Evolutionary conservation across 2,329 filamentous ascomycete species (phyloP), one percentile per base, ranked within the genome.

Genomic region (Sporothrix euskadiensis): DNA sequence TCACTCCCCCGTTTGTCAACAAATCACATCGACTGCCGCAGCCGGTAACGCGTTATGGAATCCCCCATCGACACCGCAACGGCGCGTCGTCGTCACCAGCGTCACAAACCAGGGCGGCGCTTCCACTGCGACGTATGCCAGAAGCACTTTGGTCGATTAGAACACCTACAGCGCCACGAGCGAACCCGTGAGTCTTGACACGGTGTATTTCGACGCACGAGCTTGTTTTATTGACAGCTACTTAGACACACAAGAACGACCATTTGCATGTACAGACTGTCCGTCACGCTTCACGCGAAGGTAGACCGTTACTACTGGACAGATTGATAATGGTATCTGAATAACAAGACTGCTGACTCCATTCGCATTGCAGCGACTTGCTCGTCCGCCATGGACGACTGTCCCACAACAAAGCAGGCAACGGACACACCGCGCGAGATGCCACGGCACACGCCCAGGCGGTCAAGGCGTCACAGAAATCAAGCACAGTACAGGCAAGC

Each of bases 51-150:
- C 8, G 54, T 32, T 30, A 57, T 39, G 32, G 26, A 61, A 9
- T 10, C 12, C 35, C 22, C 61, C 39, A 35, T 16, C 19, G 61
- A 65, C n/a, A 47, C 61, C 4, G 61, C 6, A 1, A n/a, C 7
- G 4, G 35, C n/a, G 39, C 19, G 61, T 2, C 30, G 57, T n/a
- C 61, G 61, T 9, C 61, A 44, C n/a, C 61, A 66, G 39, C 61
- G 61, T 10, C 61, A 66, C 39, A 66, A 66, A 12, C 30, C n/a
- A n/a, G n/a, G 19, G 1, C 32, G 61, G n/a, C 61, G 61, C 7
- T 66, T 66, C 61, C 61, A 66, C 41, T 66, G 61, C 39, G 61
- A 47, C 10, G 19, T 66, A 8, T 66, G 61, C 61, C 39, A 66
- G 39, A 66, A 66, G 41, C 61, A 66, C 41, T 66, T 66, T 30